Evolutionary conservation across 2,329 filamentous ascomycete species (phyloP).

Genomic region (Botryotinia calthae): DNA sequence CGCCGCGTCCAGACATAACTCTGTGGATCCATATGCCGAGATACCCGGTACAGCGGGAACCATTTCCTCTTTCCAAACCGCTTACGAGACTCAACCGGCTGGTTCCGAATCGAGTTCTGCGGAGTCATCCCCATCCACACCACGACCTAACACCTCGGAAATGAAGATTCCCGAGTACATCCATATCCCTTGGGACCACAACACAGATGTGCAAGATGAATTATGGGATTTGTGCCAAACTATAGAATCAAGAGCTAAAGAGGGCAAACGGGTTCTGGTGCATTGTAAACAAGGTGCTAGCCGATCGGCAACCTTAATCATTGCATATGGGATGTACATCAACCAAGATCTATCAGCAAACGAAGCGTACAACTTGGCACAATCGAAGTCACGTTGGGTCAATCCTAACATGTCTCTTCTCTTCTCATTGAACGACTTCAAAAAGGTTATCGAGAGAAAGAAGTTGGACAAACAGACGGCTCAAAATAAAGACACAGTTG

Average conservation of each 20-base stretch:
- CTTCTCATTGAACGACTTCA: constrained; percentile 83
- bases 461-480: constrained; percentile 41
- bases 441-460: constrained; percentile 58
- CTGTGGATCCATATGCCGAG: constrained; percentile 10
- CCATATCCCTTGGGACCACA: constrained; percentile 85
- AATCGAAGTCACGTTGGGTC: constrained; percentile 81
- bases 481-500: constrained; percentile 29
- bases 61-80: constrained; percentile 57
- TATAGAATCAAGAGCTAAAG: constrained; percentile 68
- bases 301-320: constrained; percentile 80
- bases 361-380: constrained; percentile 78
- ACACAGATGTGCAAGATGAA: constrained; percentile 79
- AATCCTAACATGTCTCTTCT: constrained; percentile 90
- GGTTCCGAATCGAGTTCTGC: constrained; percentile 29
- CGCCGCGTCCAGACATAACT: constrained; percentile 31
- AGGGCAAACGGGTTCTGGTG: constrained; percentile 75
- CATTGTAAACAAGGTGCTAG: constrained; percentile 87
- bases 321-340: constrained; percentile 79
- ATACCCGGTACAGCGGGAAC: constrained; percentile 55
- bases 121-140: constrained; percentile 50
- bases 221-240: constrained; percentile 71
- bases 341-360: constrained; percentile 75
- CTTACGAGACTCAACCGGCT: constrained; percentile 54
- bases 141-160: constrained; percentile 48
- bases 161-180: constrained; percentile 72